Evolutionary conservation across 805 yeast genomes (phyloP), one percentile per base, ranked within the genome.

Genomic region (Teunomyces gatunensis): DNA sequence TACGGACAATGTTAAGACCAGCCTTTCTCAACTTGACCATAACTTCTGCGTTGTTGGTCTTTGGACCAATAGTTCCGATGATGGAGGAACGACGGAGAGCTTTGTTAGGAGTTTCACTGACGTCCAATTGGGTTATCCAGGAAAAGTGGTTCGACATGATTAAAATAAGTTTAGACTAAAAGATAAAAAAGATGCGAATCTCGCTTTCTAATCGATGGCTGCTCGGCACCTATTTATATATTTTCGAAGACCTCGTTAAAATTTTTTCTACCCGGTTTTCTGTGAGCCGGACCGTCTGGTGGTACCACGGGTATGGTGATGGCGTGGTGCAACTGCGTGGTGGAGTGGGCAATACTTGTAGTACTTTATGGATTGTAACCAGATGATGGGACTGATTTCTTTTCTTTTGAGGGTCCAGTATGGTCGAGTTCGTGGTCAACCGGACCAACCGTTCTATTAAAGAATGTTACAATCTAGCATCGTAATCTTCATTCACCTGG

Each of bases 1-100:
- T 90, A 72, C 99, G 87, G 47, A 89, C 98, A 68, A 94, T 89
- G 83, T 92, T 94, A 61, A 94, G 81, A 68, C 99, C 99, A 54
- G 97, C 97, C 75, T 89, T 88, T 80, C 99, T 87, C 67, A 94
- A 81, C 69, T 83, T 80, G 62, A 84, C 89, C 65, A 94, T 75
- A 58, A 80, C 79, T 67, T 91, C 97, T 57, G 85, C 91, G 61
- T 77, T 72, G 83, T 94, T 94, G 74, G 98, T 89, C 79, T 89
- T 90, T 66, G 99, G 99, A 63, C 99, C 99, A 73, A 94, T 94
- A 60, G 99, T 94, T 71, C 98, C 97, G 66, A 94, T 91, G 75
- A 94, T 94, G 54, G 97, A 87, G 53, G 97, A 87, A 73, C 97
- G 89, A 77, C 99, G 90, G 68, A 78, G 78, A 70, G 81, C 81